Evolutionary conservation across 78 protist species (phyloP).

Genomic region (Dictyostelium citrinum): DNA sequence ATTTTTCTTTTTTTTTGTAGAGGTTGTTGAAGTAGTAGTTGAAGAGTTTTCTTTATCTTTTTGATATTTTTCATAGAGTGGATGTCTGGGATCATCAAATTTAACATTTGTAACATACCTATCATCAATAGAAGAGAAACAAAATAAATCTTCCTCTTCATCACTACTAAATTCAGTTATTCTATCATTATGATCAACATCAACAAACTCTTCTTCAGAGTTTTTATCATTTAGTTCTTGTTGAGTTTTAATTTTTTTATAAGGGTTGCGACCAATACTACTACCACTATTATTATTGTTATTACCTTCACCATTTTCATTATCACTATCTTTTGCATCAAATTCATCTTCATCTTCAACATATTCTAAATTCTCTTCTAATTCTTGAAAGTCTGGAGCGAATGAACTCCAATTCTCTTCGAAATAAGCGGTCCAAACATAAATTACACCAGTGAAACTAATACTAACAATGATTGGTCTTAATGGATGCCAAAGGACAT

Average conservation of each 20-base stretch:
- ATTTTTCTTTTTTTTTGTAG: not conserved
- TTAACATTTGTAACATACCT: not conserved
- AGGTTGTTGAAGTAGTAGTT: too few relatives aligned
- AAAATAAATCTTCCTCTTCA: conserved; percentile 71
- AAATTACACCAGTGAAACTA: conserved; percentile 46
- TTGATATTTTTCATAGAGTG: not conserved
- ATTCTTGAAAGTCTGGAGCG: conserved; percentile 87
- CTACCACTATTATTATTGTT: conserved; percentile 36
- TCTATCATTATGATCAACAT: conserved; percentile 36
- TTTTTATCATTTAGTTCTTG: not conserved
- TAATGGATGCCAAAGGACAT: conserved; percentile 80
- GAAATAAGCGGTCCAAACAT: conserved; percentile 61
- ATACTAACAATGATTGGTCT: conserved; percentile 62
- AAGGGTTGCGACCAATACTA: not conserved
- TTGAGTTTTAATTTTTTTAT: not conserved
- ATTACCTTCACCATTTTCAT: conserved; percentile 17
- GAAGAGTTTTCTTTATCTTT: not conserved
- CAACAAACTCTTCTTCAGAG: conserved; percentile 9
- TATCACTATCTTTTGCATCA: conserved; percentile 54
- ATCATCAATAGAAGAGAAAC: not conserved
- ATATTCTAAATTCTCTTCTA: conserved; percentile 88
- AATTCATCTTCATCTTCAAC: conserved; percentile 90
- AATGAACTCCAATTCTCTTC: conserved; percentile 91
- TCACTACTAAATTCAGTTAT: conserved; percentile 75
- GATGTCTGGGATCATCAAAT: not conserved